Conservation (phyloP, 192 early-diverging fungal genomes). For the Entomortierella chlamydospora region DNA sequence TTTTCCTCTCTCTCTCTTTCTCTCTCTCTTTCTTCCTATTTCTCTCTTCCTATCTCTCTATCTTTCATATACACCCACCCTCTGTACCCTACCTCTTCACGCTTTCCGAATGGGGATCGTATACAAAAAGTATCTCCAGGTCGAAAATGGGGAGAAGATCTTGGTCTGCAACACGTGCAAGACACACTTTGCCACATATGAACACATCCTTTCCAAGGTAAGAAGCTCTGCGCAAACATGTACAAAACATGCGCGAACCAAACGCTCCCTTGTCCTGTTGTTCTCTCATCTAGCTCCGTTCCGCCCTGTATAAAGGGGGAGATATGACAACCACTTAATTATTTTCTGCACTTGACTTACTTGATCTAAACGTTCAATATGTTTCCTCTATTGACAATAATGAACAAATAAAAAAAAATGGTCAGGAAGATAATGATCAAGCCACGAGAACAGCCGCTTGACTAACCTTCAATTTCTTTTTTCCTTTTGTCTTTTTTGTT, state of each 20-base stretch:
- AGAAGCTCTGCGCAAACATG: neutral
- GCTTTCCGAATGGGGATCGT: slow-evolving; percentile 60
- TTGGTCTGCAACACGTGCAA: slow-evolving; percentile 61
- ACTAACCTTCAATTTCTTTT: neutral
- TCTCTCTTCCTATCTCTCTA: neutral
- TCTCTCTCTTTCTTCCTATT: neutral
- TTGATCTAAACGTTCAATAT: too few relatives aligned
- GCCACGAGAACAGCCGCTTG: neutral
- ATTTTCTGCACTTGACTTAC: neutral
- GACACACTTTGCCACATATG: slow-evolving; percentile 63
- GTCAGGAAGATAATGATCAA: neutral
- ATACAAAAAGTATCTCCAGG: slow-evolving; percentile 59
- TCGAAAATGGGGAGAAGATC: slow-evolving; percentile 51
- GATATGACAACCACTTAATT: neutral
- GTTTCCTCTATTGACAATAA: neutral
- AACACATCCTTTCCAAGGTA: slow-evolving; percentile 64
- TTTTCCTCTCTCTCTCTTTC: neutral
- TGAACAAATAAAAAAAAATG: too few relatives aligned
- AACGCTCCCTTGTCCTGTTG: too few relatives aligned
- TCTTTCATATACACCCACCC: too few relatives aligned
- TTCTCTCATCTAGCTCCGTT: neutral
- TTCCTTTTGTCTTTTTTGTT: slow-evolving; percentile 16
- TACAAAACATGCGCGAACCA: too few relatives aligned
- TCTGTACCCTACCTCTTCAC: neutral
- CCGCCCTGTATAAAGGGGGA: neutral